A percentile compares a stretch with the other conserved stretches of the same genome.
phyloP scores from a whole-genome alignment of 345 rosid genomes.

The Corchorus olitorius region DNA sequence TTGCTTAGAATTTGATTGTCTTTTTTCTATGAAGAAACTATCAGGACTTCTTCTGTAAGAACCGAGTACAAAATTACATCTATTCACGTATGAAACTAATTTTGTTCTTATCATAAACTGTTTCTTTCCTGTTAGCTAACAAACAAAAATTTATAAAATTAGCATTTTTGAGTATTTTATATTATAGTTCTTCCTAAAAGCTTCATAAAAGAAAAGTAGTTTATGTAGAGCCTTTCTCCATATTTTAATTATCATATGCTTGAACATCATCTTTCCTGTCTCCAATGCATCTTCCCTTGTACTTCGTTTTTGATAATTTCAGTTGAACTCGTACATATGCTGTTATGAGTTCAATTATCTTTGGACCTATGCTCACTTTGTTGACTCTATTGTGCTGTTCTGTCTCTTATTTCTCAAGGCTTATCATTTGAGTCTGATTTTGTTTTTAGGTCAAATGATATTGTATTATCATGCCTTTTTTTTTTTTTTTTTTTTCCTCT shows the following conservation, averaged over 20 bases:
- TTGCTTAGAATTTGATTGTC: neutral
- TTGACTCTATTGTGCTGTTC: neutral
- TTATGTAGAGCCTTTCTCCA: constrained; percentile 1
- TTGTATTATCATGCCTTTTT: neutral
- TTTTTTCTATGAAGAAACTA: neutral
- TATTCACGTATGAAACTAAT: neutral
- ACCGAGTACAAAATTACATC: neutral
- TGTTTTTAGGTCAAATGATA: neutral
- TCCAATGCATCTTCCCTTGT: neutral
- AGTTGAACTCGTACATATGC: neutral
- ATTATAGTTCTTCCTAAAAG: neutral
- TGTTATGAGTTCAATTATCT: neutral
- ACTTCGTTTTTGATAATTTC: neutral
- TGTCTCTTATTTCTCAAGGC: constrained; percentile 4
- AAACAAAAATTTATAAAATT: neutral
- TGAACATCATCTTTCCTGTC: neutral
- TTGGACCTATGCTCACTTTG: neutral
- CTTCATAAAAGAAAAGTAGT: neutral
- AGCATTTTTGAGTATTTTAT: neutral
- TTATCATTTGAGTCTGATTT: neutral
- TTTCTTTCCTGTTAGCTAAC: neutral
- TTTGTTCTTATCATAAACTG: neutral
- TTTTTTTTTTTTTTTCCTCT: too few relatives aligned
- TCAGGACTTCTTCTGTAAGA: neutral
- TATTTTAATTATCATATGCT: neutral